These are phyloP conservation scores for Cardamine resedifolia DNA, from an alignment of 345 rosid genomes.

Conservation along the genomic window DNA sequence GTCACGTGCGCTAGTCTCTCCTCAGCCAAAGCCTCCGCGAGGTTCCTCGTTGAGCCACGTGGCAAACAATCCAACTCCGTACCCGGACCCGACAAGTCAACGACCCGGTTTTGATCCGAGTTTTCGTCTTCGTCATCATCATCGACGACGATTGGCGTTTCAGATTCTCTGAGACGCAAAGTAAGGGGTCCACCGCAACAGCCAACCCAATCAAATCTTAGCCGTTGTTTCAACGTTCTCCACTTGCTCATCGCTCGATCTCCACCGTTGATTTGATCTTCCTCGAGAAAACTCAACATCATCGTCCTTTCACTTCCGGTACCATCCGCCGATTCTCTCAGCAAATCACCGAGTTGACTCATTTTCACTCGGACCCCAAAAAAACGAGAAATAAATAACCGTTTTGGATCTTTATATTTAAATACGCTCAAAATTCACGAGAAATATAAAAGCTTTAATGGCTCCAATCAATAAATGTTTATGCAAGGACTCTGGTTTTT, in stretches of 20 bases:
- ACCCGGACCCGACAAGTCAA: not conserved
- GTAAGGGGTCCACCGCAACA: constrained; percentile 57
- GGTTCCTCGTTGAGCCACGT: constrained; percentile 48
- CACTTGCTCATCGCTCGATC: constrained; percentile 44
- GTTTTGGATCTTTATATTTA: not conserved
- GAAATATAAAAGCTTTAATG: constrained; percentile 24
- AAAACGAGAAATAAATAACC: not conserved
- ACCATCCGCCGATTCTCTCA: constrained; percentile 29
- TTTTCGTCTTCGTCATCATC: constrained; percentile 23
- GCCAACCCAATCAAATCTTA: constrained; percentile 61
- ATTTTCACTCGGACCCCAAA: constrained; percentile 12
- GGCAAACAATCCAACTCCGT: constrained; percentile 26
- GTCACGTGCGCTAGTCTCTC: constrained; percentile 56
- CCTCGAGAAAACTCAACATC: constrained; percentile 35
- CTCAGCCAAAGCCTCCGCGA: constrained; percentile 75
- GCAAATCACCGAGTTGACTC: constrained; percentile 42
- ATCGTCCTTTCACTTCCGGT: constrained; percentile 29
- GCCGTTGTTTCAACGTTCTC: constrained; percentile 61
- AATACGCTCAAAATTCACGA: constrained; percentile 25
- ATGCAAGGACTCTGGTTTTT: constrained; percentile 19
- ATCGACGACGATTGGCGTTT: constrained; percentile 26
- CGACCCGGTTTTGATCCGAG: constrained; percentile 19
- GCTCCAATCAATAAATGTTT: constrained; percentile 37
- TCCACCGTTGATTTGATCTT: constrained; percentile 43
- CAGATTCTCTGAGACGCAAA: constrained; percentile 43